These are phyloP conservation scores for Leishmania gerbilli DNA, from an alignment of 208 protist species.

Conservation along the genomic window DNA sequence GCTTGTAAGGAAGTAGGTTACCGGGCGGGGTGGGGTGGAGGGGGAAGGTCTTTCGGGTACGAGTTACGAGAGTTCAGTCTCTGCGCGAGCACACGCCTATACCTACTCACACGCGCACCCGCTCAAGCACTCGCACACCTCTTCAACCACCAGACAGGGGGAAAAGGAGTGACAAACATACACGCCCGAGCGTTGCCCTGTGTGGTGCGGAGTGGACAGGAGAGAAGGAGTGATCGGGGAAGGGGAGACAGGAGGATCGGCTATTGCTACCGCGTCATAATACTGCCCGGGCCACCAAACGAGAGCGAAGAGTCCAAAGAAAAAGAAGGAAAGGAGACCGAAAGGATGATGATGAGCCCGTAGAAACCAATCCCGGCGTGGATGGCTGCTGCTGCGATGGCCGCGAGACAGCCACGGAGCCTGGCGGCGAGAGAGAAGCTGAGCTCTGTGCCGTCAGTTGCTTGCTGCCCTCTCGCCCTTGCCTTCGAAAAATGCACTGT, in stretches of 20 bases:
- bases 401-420: neutral
- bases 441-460: too few species aligned
- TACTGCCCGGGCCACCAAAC: neutral
- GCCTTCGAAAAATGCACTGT: neutral
- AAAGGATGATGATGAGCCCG: slow-evolving; percentile 2
- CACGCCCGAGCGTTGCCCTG: neutral
- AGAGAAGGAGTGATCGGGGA: neutral
- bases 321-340: neutral
- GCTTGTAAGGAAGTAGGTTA: neutral
- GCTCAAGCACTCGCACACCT: neutral
- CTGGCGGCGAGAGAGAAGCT: too few species aligned
- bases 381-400: neutral
- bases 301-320: neutral
- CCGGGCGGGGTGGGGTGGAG: neutral
- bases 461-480: neutral
- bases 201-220: neutral
- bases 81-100: neutral
- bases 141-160: too few species aligned
- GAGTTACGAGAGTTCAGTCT: neutral
- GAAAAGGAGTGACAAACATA: neutral
- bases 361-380: neutral
- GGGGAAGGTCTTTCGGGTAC: neutral
- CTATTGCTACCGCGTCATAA: too few species aligned
- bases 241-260: neutral
- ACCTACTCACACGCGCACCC: slow-evolving; percentile 2